Evolutionary conservation across 139 green algal species (phyloP), one percentile per base, ranked within the genome.

Genomic region (Choricystis sp.): DNA sequence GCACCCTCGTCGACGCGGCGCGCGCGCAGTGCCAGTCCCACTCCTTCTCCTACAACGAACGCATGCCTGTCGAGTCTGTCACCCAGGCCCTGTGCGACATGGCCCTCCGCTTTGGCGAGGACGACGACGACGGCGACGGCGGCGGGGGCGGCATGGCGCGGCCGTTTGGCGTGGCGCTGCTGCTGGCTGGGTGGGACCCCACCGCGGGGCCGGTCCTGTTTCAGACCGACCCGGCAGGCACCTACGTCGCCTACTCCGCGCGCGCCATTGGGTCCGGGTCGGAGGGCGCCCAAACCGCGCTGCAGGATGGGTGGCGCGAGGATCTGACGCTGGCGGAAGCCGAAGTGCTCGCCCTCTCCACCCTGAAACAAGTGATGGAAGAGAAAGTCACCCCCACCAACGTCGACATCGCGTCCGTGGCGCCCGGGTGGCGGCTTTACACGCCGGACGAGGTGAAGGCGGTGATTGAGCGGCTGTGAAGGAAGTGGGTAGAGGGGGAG

Each of bases 351-450:
- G 91, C 93, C 23, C 79, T 98, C 66, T 77, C 72, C 29, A 97
- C 89, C 2, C 79, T 99, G 20, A 98, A 98, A 72, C 83, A 92
- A 59, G 94, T 99, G 55, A 98, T 98, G 91, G 91, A 98, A 74
- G 93, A 98, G 77, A 98, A 98, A 87, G 90, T 97, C 31, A 97
- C 88, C 0, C 30, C 78, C 14, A 95, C 84, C 2, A 99, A 99
- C 74, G 93, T 99, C 60, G 91, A 98, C 72, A 94, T 99, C 31
- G 85, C 89, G 0, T 73, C 64, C 0, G 83, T 99, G 29, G 83
- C 85, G 3, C 90, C 89, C 40, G 83, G 75, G 24, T 99, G 90
- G 76, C 82, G 96, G 70, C 64, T 97, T 56, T 97, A 94, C 79
- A 87, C 69, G 0, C 60, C 79, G 19, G 74, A 79, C 22, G 85